Evolutionary conservation across 176 grass and related monocot genomes (phyloP).

Genomic region (Oryza nivara): DNA sequence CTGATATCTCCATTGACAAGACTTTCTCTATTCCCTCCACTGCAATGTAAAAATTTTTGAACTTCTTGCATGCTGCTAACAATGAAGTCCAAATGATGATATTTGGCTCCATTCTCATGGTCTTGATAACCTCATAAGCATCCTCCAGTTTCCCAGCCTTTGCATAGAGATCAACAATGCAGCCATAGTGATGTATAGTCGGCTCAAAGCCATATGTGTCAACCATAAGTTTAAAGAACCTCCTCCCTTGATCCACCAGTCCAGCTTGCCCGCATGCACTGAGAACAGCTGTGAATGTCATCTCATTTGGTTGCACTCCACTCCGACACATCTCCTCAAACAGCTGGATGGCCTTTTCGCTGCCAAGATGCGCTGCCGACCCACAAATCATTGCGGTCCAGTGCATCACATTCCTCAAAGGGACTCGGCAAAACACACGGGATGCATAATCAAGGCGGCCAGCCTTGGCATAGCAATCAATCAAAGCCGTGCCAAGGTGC

Average conservation of each 20-base stretch:
- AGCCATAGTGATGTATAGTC: slow-evolving; percentile 63
- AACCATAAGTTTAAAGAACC: slow-evolving; percentile 57
- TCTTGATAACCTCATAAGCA: slow-evolving; percentile 62
- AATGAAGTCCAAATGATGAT: slow-evolving; percentile 62
- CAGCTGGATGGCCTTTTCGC: slow-evolving; percentile 42
- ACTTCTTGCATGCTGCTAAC: slow-evolving; percentile 54
- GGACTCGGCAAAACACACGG: slow-evolving; percentile 40
- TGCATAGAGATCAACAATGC: slow-evolving; percentile 72
- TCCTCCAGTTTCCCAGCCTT: slow-evolving; percentile 64
- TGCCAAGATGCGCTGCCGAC: slow-evolving; percentile 33
- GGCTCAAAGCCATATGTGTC: slow-evolving; percentile 52
- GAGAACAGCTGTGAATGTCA: slow-evolving; percentile 62
- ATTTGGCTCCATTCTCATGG: slow-evolving; percentile 67
- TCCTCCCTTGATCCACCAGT: slow-evolving; percentile 55
- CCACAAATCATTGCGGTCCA: slow-evolving; percentile 68
- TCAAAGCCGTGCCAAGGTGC: slow-evolving; percentile 51
- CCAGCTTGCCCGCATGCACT: slow-evolving; percentile 51
- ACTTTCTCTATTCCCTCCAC: slow-evolving; percentile 54
- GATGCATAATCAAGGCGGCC: slow-evolving; percentile 36
- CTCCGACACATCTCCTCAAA: slow-evolving; percentile 54
- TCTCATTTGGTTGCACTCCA: slow-evolving; percentile 49
- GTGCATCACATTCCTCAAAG: slow-evolving; percentile 46
- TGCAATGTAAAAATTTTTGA: slow-evolving; percentile 64
- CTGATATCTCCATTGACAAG: slow-evolving; percentile 51
- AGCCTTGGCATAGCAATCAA: slow-evolving; percentile 58